Evolutionary conservation across 768 basidiomycete species (phyloP), one percentile per base, ranked within the genome.

Genomic region (Mycena vitilis): DNA sequence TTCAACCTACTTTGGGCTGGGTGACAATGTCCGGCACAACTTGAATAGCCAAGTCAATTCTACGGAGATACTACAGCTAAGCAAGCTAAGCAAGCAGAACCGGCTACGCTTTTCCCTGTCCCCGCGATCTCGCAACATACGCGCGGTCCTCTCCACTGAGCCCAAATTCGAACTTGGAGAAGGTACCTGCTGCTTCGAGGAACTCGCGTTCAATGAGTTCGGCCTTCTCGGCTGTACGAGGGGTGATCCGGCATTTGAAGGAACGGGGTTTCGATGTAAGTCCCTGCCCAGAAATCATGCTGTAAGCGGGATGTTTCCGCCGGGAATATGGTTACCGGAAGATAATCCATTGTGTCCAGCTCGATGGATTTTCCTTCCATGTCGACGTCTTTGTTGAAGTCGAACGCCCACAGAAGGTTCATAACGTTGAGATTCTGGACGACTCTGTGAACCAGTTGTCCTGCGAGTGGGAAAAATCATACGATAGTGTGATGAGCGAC

Each of bases 371-470:
- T 54, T 13, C 60, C 60, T 13, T 40, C 11, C 18, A 37, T 37
- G 48, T 66, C 62, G 37, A 64, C 53, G 22, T 42, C 64, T 1
- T 61, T 38, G 16, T 11, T 67, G 65, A 78, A 79, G 36, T 76
- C 58, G 70, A 79, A 79, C 4, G 75, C 75, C 78, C 78, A 79
- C 7, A 79, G 44, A 12, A 79, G 71, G 52, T 73, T 75, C 73
- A 76, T 75, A 13, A 66, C 65, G 54, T 74, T 75, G 30, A 79
- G 63, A 30, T 64, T 68, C 66, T 68, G 37, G 4, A 37, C 23
- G 16, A 15, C 7, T 38, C 30, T 30, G 59, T 61, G 20, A 63
- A 6, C 18, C 30, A 30, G 30, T 30, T 30, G 30, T 42, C 15
- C 1, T 4, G 25, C 11, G 34, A 8, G 7, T 38, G 25, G 13